Base-by-base conservation (phyloP, 1,284 basidiomycete species). In the Prillingera fragicola region DNA sequence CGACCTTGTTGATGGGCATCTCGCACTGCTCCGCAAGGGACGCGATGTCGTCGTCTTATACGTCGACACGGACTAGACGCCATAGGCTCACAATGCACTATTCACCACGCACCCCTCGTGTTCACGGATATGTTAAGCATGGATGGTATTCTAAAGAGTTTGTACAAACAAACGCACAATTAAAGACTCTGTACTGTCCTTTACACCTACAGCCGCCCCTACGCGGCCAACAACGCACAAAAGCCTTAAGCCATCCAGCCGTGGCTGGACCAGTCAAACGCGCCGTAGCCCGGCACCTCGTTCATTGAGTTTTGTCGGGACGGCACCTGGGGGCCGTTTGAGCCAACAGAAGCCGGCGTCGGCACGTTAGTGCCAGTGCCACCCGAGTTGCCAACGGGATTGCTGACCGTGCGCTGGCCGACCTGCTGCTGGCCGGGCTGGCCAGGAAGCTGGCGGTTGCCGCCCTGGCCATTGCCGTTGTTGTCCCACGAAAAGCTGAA, bases 1-100 rank as follows among this genome's bases (percentile, higher is more conserved):
- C 0, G 76, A 83, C 54, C 72, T 92, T 27, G 71, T 91, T 13
- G 81, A 83, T 54, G 75, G 71, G 9, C 75, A 75, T 29, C 60
- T 91, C 6, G 79, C 78, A 9, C 77, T 92, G 44, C 55, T 92
- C 18, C 77, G 84, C 37, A 78, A 80, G 24, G 89, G 89, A 5
- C 80, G 83, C 51, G 84, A 82, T 40, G 74, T 83, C 45, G 67
- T 81, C n/a, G 75, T 90, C 35, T 63, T 89, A 5, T 78, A 63
- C 36, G 27, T 72, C 15, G 66, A 70, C 3, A 52, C 15, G 14
- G 19, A 38, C 15, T 33, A 18, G n/a, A n/a, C n/a, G n/a, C n/a
- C n/a, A n/a, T n/a, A n/a, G n/a, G n/a, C n/a, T n/a, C n/a, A n/a
- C n/a, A n/a, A 28, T 31, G 25, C 33, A 19, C 21, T 34, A 28